Conservation (phyloP, 371 early-diverging fungal genomes). For the Syncephalastrum sp. region DNA sequence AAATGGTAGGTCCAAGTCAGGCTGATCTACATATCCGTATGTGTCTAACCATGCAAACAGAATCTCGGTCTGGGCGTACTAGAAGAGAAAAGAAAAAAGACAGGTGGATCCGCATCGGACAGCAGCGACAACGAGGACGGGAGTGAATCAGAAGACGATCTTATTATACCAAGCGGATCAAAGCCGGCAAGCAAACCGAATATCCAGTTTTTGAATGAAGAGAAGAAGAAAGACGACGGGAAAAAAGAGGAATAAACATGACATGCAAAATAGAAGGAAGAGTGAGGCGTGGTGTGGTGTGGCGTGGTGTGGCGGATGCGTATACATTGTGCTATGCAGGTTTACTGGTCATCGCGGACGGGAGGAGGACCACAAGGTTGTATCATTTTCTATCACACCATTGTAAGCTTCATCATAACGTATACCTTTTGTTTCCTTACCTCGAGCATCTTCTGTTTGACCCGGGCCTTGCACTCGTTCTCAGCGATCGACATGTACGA, state of each 20-base stretch:
- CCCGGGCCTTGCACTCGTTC: conserved; percentile 79
- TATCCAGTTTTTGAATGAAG: no score
- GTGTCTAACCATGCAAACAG: conserved; percentile 9
- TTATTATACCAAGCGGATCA: conserved; percentile 28
- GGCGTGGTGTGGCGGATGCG: no score
- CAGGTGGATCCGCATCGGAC: neutral
- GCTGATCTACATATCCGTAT: neutral
- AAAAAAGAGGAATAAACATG: neutral
- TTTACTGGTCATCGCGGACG: conserved; percentile 51
- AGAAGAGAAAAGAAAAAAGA: conserved; percentile 44
- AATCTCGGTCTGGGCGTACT: conserved; percentile 63
- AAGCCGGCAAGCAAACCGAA: no score
- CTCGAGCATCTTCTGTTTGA: conserved; percentile 71
- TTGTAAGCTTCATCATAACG: neutral
- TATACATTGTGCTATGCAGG: no score
- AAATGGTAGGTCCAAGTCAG: conserved; percentile 44
- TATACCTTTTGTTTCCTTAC: conserved; percentile 32
- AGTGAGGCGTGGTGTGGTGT: no score
- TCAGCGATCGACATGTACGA: conserved; percentile 83
- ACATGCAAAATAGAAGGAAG: neutral
- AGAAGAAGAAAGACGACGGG: neutral
- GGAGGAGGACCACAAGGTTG: conserved; percentile 76
- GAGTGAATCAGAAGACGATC: conserved; percentile 36
- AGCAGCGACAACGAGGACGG: conserved; percentile 23
- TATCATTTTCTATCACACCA: conserved; percentile 67